Percentiles rank a stretch among this genome's conserved stretches.
These are phyloP conservation scores for Pseudogymnoascus sp. DNA, from an alignment of 2,329 filamentous ascomycete genomes.

Conservation along the genomic window DNA sequence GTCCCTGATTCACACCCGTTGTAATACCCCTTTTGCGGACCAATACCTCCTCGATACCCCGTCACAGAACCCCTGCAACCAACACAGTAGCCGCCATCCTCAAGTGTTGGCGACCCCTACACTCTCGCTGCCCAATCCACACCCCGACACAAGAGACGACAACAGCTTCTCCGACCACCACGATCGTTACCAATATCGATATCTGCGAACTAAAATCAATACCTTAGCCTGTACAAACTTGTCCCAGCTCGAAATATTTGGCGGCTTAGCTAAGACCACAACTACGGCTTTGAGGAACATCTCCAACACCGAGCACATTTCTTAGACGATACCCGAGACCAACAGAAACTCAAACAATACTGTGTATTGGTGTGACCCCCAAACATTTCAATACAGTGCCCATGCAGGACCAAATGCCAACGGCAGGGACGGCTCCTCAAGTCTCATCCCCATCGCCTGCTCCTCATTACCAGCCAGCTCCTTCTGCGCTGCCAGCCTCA, in stretches of 20 bases:
- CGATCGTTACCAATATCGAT: slow-evolving; percentile 4
- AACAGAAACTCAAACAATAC: background rate
- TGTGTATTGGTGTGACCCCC: background rate
- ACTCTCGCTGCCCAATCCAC: slow-evolving; percentile 6
- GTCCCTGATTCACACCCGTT: background rate
- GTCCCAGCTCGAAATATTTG: background rate
- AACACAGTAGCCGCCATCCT: background rate
- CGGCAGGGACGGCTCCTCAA: background rate
- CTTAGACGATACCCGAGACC: background rate
- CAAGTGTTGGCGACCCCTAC: background rate
- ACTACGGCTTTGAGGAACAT: background rate
- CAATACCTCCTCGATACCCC: background rate
- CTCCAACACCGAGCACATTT: background rate
- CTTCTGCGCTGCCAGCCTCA: background rate
- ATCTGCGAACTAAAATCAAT: background rate
- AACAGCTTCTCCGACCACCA: background rate
- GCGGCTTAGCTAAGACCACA: background rate
- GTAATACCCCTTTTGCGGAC: background rate
- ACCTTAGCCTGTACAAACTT: background rate
- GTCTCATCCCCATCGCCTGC: background rate
- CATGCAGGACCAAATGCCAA: slow-evolving; percentile 5
- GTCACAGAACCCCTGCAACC: background rate
- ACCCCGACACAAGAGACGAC: background rate
- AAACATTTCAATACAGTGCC: background rate
- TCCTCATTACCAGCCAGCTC: background rate